Evolutionary conservation across 1,284 basidiomycete species (phyloP), one percentile per base, ranked within the genome.

Genomic region (Coriolopsis trogii): DNA sequence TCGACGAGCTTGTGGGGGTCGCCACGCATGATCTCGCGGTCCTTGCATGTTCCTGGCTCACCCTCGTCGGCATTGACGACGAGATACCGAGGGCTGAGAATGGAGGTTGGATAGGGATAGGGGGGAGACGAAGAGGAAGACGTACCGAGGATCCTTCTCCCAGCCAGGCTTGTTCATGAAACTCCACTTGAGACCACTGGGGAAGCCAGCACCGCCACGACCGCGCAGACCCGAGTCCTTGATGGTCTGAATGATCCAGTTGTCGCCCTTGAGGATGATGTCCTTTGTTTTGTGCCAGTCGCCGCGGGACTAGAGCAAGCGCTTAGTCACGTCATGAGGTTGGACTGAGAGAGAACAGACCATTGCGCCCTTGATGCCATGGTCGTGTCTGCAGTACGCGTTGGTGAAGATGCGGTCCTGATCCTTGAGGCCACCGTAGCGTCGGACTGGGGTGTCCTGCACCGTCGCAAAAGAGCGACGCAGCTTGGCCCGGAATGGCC

Each of bases 151-250:
- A 70, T 98, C 96, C 68, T 94, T 91, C 77, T 99, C 87, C 95
- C 96, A 98, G 37, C 89, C 89, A 25, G 95, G 96, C 76, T 98
- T 98, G 80, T 98, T 98, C 91, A 96, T 98, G 72, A 98, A 98
- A 69, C 87, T 91, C 96, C 96, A 99, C 73, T 99, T 99, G 63
- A 99, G 79, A 43, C 96, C 96, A 60, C 90, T 93, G 2, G 95
- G 96, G 72, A 99, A 99, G 39, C 97, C 96, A 48, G 96, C 97
- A 56, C 97, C 96, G 58, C 96, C 96, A 60, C 97, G 89, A 23
- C 96, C 96, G 67, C 96, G 87, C 41, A 99, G 81, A 46, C 96
- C 96, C 13, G 95, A 98, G 65, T 94, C 93, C 73, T 99, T 98
- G 68, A 98, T 91, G 49, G 86, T 87, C 69, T 96, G 87, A 59